Evolutionary conservation across 2,329 filamentous ascomycete species (phyloP).

Genomic region (Fusarium decemcellulare): DNA sequence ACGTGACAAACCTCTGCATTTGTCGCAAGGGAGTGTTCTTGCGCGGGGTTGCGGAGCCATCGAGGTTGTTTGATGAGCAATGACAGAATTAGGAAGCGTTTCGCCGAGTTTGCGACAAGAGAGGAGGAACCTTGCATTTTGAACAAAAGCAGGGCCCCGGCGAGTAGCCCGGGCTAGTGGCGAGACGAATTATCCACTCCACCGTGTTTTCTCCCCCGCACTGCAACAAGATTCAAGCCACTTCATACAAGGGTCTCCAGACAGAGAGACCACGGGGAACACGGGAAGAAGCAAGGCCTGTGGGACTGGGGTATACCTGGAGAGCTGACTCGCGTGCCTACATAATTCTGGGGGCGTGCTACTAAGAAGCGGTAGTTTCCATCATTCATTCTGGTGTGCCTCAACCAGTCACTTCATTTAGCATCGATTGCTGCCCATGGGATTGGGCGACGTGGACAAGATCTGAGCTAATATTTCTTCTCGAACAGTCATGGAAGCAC

Average conservation of each 20-base stretch:
- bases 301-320: not conserved
- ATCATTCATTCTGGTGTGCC: too few relatives aligned
- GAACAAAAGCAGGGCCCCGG: not conserved
- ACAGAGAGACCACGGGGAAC: too few relatives aligned
- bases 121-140: not conserved
- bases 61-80: not conserved
- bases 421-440: too few relatives aligned
- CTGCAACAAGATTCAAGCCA: not conserved
- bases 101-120: slow-evolving; percentile 19
- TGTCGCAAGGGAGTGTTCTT: slow-evolving; percentile 31
- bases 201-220: slow-evolving; percentile 5
- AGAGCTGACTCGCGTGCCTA: not conserved
- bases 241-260: too few relatives aligned
- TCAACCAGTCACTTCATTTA: too few relatives aligned
- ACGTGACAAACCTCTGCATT: slow-evolving; percentile 26
- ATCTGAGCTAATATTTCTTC: too few relatives aligned
- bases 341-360: not conserved
- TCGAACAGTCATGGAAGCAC: too few relatives aligned
- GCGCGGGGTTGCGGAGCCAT: slow-evolving; percentile 34
- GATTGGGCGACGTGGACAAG: too few relatives aligned
- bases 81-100: slow-evolving; percentile 20
- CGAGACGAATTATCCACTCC: not conserved
- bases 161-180: not conserved
- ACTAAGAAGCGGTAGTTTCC: too few relatives aligned
- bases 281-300: too few relatives aligned